Percentiles rank a stretch among this genome's conserved stretches.
Conservation (phyloP, 495 filamentous ascomycete genomes). For the Neurospora sp. region DNA sequence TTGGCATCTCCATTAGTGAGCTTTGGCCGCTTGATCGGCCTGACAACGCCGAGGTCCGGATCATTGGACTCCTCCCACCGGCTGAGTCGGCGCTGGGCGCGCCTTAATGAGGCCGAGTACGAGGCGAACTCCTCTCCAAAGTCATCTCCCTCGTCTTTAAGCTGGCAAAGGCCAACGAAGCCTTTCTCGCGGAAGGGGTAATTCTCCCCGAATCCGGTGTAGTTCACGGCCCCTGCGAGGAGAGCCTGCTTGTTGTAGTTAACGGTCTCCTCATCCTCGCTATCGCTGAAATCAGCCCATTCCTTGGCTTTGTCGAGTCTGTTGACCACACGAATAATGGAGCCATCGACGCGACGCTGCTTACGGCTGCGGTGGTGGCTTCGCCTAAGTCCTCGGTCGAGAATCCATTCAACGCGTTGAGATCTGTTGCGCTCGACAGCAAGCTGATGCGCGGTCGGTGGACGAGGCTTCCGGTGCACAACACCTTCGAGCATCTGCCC, state of each 20-base stretch:
- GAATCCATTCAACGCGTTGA: conserved; percentile 77
- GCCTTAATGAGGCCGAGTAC: conserved; percentile 62
- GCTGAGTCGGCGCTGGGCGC: conserved; percentile 57
- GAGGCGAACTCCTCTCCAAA: conserved; percentile 68
- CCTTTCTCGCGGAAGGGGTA: conserved; percentile 44
- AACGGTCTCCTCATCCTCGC: conserved; percentile 60
- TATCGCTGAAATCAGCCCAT: conserved; percentile 63
- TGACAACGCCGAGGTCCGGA: conserved; percentile 34
- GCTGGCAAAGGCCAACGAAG: conserved; percentile 58
- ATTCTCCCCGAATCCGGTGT: not conserved
- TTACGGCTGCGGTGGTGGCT: conserved; percentile 53
- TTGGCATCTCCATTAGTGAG: conserved; percentile 8
- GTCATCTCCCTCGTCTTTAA: conserved; percentile 56
- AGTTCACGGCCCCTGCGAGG: conserved; percentile 3
- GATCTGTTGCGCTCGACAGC: conserved; percentile 84
- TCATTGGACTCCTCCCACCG: conserved; percentile 57
- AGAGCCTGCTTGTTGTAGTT: conserved; percentile 19
- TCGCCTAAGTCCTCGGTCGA: conserved; percentile 61
- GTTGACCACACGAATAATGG: conserved; percentile 57
- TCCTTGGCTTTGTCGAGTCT: conserved; percentile 48
- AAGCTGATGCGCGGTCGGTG: conserved; percentile 84
- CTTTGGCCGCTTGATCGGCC: conserved; percentile 30
- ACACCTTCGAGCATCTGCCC: conserved; percentile 30
- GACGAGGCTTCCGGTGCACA: conserved; percentile 49
- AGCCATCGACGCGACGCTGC: conserved; percentile 48